Evolutionary conservation across 768 basidiomycete genomes (phyloP).

Genomic region (Crepidotus variabilis): DNA sequence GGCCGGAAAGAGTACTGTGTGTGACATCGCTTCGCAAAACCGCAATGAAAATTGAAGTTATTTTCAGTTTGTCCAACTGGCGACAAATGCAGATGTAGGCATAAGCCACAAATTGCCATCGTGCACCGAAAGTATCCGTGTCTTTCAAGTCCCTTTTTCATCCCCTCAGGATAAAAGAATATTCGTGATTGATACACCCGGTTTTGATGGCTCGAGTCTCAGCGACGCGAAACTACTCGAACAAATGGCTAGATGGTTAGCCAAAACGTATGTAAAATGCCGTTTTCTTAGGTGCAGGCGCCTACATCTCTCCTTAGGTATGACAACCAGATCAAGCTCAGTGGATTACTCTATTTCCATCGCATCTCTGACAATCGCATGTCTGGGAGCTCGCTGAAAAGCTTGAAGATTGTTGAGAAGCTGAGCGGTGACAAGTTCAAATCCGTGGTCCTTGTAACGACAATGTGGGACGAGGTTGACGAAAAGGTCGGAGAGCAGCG

Average conservation of each 20-base stretch:
- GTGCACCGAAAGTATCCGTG: not conserved
- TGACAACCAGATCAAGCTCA: conserved; percentile 19
- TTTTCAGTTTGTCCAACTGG: conserved; percentile 6
- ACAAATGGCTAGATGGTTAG: conserved; percentile 18
- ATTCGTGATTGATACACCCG: conserved; percentile 21
- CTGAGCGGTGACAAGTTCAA: conserved; percentile 42
- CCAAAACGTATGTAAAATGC: conserved; percentile 9
- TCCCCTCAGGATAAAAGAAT: conserved; percentile 2
- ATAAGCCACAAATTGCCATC: not conserved
- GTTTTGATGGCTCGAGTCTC: conserved; percentile 19
- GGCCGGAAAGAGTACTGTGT: conserved; percentile 12
- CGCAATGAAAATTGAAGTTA: not conserved
- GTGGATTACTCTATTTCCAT: conserved; percentile 28
- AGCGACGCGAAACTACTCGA: conserved; percentile 18
- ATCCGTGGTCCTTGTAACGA: conserved; percentile 46
- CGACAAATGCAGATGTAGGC: not conserved
- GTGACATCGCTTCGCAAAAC: not conserved
- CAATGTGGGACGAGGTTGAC: conserved; percentile 37
- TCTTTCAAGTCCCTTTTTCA: conserved; percentile 12
- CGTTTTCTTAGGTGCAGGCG: not conserved
- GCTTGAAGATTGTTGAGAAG: conserved; percentile 43
- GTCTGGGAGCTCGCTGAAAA: conserved; percentile 38
- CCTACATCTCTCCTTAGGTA: conserved; percentile 14
- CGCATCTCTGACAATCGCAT: conserved; percentile 34
- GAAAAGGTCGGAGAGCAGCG: conserved; percentile 1